phyloP scores from a whole-genome alignment of 257 asterid species.

The Solanum dulcamara region DNA sequence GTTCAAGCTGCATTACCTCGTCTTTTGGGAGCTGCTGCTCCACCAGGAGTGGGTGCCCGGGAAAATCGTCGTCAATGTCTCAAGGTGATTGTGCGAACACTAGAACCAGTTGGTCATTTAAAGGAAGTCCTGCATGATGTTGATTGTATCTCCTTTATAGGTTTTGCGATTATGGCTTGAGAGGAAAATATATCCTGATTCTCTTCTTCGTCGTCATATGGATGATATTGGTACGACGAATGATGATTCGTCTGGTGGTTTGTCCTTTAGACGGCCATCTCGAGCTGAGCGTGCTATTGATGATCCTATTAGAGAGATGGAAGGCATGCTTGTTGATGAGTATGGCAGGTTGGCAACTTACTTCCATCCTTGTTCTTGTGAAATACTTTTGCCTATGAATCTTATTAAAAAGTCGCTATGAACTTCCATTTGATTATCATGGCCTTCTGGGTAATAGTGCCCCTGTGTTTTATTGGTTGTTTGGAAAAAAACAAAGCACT shows the following conservation, averaged over 20 bases:
- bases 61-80: constrained; percentile 97
- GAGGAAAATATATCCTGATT: constrained; percentile 86
- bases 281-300: constrained; percentile 88
- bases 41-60: constrained; percentile 69
- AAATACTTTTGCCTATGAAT: background rate
- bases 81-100: constrained; percentile 41
- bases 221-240: constrained; percentile 49
- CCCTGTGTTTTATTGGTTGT: background rate
- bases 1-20: constrained; percentile 87
- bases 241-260: constrained; percentile 58
- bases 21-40: constrained; percentile 86
- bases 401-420: background rate
- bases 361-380: background rate
- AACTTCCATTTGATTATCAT: background rate
- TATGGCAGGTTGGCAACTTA: constrained; percentile 62
- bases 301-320: constrained; percentile 98
- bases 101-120: background rate
- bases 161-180: constrained; percentile 95
- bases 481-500: background rate
- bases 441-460: background rate
- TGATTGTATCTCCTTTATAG: constrained; percentile 18
- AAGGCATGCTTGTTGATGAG: constrained; percentile 94
- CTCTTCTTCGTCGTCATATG: constrained; percentile 62
- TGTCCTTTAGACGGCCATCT: constrained; percentile 74
- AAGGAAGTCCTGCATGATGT: background rate